Conservation (phyloP, 305 asterid genomes). For the Withania somnifera region DNA sequence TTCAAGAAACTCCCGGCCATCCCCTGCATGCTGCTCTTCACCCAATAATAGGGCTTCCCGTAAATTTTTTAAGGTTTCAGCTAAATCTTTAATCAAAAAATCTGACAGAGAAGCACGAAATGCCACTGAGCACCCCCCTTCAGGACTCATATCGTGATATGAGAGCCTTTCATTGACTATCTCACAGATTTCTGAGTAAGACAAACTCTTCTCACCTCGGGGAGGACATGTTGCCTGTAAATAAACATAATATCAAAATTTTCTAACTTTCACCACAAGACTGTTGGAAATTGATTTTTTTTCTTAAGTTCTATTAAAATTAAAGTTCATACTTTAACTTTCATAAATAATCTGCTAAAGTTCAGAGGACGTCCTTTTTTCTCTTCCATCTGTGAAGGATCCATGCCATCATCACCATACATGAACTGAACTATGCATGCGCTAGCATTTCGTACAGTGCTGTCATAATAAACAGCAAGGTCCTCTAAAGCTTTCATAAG, state of each 20-base stretch:
- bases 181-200: conserved; percentile 26
- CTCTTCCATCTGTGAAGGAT: conserved; percentile 94
- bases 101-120: conserved; percentile 47
- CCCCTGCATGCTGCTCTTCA: conserved; percentile 27
- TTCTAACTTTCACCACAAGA: not conserved
- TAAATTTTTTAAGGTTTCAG: conserved; percentile 19
- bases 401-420: conserved; percentile 98
- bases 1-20: conserved; percentile 29
- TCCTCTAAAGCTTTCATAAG: conserved; percentile 95
- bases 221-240: conserved; percentile 90
- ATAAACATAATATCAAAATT: conserved; percentile 7
- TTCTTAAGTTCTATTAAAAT: not conserved
- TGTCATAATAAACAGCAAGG: conserved; percentile 64
- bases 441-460: conserved; percentile 86
- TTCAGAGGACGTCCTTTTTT: conserved; percentile 73
- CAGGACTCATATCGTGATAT: conserved; percentile 26
- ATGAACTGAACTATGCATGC: conserved; percentile 66
- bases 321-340: conserved; percentile 52
- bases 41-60: conserved; percentile 22
- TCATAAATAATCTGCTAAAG: conserved; percentile 82
- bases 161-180: conserved; percentile 36
- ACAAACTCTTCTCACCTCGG: conserved; percentile 42
- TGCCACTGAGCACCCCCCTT: conserved; percentile 44
- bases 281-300: not conserved
- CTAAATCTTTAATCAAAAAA: conserved; percentile 38